Evolutionary conservation across 306 rosid species (phyloP).

Genomic region (Vicia faba): DNA sequence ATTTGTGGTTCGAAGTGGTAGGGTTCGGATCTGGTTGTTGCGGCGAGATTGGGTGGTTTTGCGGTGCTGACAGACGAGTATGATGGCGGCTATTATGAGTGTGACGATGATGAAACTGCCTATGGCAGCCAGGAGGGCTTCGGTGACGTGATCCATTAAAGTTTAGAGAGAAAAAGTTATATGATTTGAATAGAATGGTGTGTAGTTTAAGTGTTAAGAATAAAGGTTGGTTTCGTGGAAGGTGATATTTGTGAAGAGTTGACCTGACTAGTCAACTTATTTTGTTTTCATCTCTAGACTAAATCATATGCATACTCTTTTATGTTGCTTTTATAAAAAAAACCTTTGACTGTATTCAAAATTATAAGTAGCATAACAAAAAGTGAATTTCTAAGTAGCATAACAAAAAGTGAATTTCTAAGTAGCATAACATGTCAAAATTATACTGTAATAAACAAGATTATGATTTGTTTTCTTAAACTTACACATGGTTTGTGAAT

Average conservation of each 20-base stretch:
- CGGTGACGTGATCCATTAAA: neutral
- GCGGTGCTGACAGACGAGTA: conserved; percentile 45
- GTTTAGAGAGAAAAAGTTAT: neutral
- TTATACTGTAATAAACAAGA: neutral
- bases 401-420: neutral
- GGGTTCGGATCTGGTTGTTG: neutral
- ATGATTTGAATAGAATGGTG: neutral
- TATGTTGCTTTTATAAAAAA: neutral
- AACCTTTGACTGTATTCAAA: too few species aligned
- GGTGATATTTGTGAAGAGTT: conserved; percentile 16
- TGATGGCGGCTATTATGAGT: conserved; percentile 41
- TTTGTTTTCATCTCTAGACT: neutral
- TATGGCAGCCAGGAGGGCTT: conserved; percentile 48
- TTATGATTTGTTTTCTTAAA: neutral
- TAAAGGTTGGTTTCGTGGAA: conserved; percentile 26
- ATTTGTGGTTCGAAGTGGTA: neutral
- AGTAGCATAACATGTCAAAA: neutral
- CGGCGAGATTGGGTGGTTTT: conserved; percentile 19
- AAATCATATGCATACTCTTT: neutral
- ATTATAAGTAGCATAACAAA: too few species aligned
- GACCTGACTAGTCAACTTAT: conserved; percentile 29
- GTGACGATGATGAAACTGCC: conserved; percentile 59
- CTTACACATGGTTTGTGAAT: conserved; percentile 16
- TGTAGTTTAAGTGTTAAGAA: neutral
- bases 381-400: too few species aligned